These are phyloP conservation scores for Takashimella koratensis DNA, from an alignment of 1,284 basidiomycete species.

Conservation along the genomic window DNA sequence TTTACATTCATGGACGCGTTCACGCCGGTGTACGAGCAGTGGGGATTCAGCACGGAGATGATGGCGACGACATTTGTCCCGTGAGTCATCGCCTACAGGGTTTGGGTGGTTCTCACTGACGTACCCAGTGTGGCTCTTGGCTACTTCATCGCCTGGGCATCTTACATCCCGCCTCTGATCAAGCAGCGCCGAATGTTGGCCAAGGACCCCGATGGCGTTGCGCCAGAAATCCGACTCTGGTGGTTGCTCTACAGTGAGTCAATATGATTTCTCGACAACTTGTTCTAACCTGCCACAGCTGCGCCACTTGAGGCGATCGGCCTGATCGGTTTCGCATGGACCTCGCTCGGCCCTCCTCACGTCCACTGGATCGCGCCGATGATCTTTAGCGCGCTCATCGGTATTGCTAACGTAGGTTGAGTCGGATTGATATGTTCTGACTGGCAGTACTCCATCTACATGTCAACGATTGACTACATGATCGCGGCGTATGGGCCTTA, in stretches of 20 bases:
- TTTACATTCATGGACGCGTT: slow-evolving; percentile 51
- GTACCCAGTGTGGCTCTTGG: slow-evolving; percentile 42
- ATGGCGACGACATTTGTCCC: slow-evolving; percentile 46
- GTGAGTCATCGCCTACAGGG: slow-evolving; percentile 11
- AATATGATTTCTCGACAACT: not conserved
- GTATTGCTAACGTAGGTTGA: slow-evolving; percentile 42
- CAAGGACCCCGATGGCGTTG: slow-evolving; percentile 26
- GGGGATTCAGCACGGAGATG: slow-evolving; percentile 43
- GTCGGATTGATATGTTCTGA: not conserved
- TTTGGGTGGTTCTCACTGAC: not conserved
- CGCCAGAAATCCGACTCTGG: slow-evolving; percentile 47
- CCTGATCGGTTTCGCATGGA: slow-evolving; percentile 51
- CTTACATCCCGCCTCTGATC: slow-evolving; percentile 44
- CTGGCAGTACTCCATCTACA: slow-evolving; percentile 24
- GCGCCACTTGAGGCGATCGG: slow-evolving; percentile 48
- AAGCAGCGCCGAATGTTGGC: slow-evolving; percentile 30
- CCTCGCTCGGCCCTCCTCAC: slow-evolving; percentile 42
- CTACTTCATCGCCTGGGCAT: slow-evolving; percentile 46
- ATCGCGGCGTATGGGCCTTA: slow-evolving; percentile 50
- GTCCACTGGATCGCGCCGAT: slow-evolving; percentile 51
- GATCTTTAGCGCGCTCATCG: slow-evolving; percentile 48
- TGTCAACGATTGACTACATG: slow-evolving; percentile 50
- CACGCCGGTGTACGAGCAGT: slow-evolving; percentile 48
- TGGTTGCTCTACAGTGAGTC: slow-evolving; percentile 43
- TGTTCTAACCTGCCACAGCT: slow-evolving; percentile 7